These are phyloP conservation scores for Inga leiocalycina DNA, from an alignment of 306 rosid genomes.

Conservation along the genomic window DNA sequence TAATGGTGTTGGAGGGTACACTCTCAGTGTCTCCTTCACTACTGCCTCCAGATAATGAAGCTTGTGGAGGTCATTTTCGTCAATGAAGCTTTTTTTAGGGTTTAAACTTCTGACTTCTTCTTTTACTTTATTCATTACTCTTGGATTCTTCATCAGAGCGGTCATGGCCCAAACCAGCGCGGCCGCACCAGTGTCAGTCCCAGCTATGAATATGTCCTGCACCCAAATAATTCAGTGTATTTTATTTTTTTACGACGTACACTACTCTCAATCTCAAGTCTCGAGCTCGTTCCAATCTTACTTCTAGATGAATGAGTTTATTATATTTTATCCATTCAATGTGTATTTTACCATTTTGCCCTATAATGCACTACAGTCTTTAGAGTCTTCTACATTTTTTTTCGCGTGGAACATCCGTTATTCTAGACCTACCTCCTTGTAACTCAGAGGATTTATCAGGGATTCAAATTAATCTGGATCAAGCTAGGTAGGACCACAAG, in stretches of 20 bases:
- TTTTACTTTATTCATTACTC: slow-evolving; percentile 32
- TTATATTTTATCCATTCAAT: neutral
- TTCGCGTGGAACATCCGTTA: too few relatives aligned
- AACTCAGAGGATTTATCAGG: too few relatives aligned
- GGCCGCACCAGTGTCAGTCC: slow-evolving; percentile 41
- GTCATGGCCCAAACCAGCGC: slow-evolving; percentile 44
- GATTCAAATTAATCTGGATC: too few relatives aligned
- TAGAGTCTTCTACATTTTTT: neutral
- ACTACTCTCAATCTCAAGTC: too few relatives aligned
- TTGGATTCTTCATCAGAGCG: slow-evolving; percentile 34
- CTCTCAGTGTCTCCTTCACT: slow-evolving; percentile 41
- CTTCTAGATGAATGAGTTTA: neutral
- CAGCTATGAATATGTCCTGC: slow-evolving; percentile 46
- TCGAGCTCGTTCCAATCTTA: neutral
- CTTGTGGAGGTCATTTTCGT: slow-evolving; percentile 41
- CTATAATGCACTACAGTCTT: neutral
- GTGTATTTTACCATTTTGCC: neutral
- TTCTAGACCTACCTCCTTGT: too few relatives aligned
- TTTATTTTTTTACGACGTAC: neutral
- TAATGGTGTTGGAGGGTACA: slow-evolving; percentile 41
- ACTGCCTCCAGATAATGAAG: slow-evolving; percentile 41
- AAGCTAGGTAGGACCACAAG: too few relatives aligned
- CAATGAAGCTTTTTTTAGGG: slow-evolving; percentile 30
- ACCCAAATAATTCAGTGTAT: neutral
- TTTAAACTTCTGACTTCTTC: slow-evolving; percentile 18